Conservation (phyloP, 169 alveolate genomes). For the Pseudocohnilembus persalinus region DNA sequence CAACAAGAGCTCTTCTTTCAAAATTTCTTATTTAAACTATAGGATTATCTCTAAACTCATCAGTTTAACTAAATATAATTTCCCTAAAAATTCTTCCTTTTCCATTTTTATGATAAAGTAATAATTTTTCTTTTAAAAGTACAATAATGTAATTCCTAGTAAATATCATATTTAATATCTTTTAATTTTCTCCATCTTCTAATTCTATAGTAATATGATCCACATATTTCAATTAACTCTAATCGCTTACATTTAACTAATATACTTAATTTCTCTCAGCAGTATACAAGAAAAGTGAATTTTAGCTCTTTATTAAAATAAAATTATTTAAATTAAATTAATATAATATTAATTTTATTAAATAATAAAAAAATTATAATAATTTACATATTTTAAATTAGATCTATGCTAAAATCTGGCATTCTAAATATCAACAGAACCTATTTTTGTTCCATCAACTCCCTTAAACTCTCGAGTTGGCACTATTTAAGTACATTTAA, state of each 20-base stretch:
- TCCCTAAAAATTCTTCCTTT: neutral
- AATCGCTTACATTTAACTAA: neutral
- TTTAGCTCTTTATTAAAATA: neutral
- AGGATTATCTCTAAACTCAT: neutral
- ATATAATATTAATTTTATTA: no score
- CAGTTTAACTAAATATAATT: neutral
- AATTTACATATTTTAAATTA: neutral
- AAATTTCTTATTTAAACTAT: neutral
- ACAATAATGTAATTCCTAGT: neutral
- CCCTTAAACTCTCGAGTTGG: neutral
- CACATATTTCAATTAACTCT: neutral
- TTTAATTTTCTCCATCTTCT: neutral
- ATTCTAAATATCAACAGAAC: no score
- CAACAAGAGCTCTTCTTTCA: no score
- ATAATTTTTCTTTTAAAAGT: neutral
- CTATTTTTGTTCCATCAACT: neutral
- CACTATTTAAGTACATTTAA: neutral
- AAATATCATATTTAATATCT: neutral
- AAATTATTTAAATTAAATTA: no score
- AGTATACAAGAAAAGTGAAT: neutral
- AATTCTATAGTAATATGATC: neutral
- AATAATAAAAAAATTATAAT: no score
- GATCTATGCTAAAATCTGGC: neutral
- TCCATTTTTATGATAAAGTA: neutral
- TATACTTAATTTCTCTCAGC: neutral